phyloP scores from a whole-genome alignment of 108 stramenopile species.

The Schizochytrium sp. region DNA sequence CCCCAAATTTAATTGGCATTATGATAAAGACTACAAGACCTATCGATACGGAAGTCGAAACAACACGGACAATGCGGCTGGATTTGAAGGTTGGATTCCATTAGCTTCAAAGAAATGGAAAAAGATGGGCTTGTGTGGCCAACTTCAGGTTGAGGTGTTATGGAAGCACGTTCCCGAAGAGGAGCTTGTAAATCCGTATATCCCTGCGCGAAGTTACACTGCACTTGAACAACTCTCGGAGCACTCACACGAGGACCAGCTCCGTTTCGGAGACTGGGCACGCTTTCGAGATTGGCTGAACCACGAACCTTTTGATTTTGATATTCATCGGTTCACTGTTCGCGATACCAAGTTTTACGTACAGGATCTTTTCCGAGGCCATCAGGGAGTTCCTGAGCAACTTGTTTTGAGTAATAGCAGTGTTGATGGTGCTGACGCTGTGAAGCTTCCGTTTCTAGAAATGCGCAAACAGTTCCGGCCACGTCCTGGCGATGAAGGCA shows the following conservation, averaged over 20 bases:
- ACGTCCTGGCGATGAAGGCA: conserved; percentile 13
- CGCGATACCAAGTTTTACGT: conserved; percentile 38
- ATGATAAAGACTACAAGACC: conserved; percentile 58
- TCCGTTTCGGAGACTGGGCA: conserved; percentile 58
- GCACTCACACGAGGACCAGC: conserved; percentile 55
- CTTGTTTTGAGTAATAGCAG: conserved; percentile 29
- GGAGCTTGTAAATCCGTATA: conserved; percentile 16
- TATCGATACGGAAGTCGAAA: not conserved
- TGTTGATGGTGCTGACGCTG: conserved; percentile 31
- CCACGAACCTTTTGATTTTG: conserved; percentile 42
- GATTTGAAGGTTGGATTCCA: conserved; percentile 53
- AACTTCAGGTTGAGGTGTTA: conserved; percentile 43
- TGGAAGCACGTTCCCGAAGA: conserved; percentile 56
- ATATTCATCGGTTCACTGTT: conserved; percentile 41
- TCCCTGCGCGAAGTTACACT: conserved; percentile 37
- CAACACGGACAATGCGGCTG: not conserved
- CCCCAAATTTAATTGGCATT: conserved; percentile 38
- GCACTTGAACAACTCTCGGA: conserved; percentile 58
- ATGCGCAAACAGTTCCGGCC: conserved; percentile 61
- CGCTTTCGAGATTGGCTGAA: conserved; percentile 52
- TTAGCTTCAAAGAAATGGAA: conserved; percentile 47
- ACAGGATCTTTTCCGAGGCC: conserved; percentile 54
- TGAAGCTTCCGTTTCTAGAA: conserved; percentile 39
- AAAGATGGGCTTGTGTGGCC: conserved; percentile 50
- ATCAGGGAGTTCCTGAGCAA: conserved; percentile 35